These are phyloP conservation scores for Arctostaphylos glauca DNA, from an alignment of 148 eudicot genomes.

Conservation along the genomic window DNA sequence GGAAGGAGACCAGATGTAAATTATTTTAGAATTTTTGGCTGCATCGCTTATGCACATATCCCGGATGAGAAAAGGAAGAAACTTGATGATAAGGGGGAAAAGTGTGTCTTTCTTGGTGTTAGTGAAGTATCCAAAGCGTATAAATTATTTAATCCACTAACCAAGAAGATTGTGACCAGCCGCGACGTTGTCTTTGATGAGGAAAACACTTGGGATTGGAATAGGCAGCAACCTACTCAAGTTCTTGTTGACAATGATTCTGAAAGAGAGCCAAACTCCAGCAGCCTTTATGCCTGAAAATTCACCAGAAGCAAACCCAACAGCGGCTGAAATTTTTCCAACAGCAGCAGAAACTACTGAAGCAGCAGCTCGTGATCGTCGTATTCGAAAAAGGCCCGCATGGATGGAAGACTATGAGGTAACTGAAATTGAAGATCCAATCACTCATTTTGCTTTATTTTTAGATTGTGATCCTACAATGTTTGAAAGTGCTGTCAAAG, in stretches of 20 bases:
- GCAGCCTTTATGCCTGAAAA: too few relatives aligned
- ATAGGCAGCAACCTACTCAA: background rate
- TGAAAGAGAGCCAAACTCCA: too few relatives aligned
- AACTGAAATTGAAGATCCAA: background rate
- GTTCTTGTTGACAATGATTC: background rate
- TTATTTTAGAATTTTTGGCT: slow-evolving; percentile 20
- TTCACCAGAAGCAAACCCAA: background rate
- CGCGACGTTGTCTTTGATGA: slow-evolving; percentile 21
- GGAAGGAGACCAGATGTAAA: slow-evolving; percentile 8
- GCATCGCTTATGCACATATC: slow-evolving; percentile 15
- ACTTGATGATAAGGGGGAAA: too few relatives aligned
- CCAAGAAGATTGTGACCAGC: slow-evolving; percentile 8
- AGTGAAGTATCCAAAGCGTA: slow-evolving; percentile 18
- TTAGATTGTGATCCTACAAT: too few relatives aligned
- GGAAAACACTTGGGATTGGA: slow-evolving; percentile 9
- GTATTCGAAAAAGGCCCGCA: background rate
- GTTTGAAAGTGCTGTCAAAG: too few relatives aligned
- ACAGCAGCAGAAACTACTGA: background rate
- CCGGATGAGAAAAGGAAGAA: background rate
- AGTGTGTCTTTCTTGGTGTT: too few relatives aligned
- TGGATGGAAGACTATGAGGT: background rate
- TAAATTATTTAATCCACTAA: background rate
- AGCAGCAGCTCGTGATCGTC: background rate
- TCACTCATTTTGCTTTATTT: too few relatives aligned
- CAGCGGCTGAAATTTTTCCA: background rate